Evolutionary conservation across 768 basidiomycete genomes (phyloP).

Genomic region (Rhizopogon sp.): DNA sequence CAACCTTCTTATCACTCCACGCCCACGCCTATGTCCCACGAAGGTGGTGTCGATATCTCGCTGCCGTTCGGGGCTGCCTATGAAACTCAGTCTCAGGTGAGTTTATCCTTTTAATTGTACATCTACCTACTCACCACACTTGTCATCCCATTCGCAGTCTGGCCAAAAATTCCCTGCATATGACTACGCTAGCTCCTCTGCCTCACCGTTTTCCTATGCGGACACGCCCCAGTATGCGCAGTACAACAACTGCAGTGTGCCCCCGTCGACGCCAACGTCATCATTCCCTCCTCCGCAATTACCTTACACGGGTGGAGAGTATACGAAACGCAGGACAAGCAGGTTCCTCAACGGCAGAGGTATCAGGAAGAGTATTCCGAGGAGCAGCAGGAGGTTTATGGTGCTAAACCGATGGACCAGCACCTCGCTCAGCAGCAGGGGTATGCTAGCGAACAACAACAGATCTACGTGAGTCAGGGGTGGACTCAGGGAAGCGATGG

Average conservation of each 20-base stretch:
- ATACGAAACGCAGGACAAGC: background rate
- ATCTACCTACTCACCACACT: background rate
- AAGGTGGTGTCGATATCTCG: constrained; percentile 18
- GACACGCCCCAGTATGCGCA: background rate
- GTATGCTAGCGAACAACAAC: background rate
- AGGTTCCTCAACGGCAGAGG: background rate
- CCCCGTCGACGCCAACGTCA: background rate
- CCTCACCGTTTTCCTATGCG: background rate
- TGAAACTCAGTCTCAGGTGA: constrained; percentile 9
- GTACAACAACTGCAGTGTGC: background rate
- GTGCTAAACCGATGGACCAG: background rate
- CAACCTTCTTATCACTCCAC: background rate
- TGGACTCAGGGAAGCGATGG: background rate
- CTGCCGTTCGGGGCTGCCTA: constrained; percentile 17
- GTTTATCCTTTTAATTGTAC: background rate
- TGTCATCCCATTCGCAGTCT: background rate
- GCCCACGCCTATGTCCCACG: constrained; percentile 3
- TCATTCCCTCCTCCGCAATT: background rate
- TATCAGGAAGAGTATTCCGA: background rate
- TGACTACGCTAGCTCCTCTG: background rate
- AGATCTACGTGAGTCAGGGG: background rate
- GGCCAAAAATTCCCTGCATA: background rate
- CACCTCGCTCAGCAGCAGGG: background rate
- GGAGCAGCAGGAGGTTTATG: background rate
- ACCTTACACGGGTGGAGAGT: background rate